Conservation (phyloP, 2,329 filamentous ascomycete genomes). For the Thielaviopsis populi region DNA sequence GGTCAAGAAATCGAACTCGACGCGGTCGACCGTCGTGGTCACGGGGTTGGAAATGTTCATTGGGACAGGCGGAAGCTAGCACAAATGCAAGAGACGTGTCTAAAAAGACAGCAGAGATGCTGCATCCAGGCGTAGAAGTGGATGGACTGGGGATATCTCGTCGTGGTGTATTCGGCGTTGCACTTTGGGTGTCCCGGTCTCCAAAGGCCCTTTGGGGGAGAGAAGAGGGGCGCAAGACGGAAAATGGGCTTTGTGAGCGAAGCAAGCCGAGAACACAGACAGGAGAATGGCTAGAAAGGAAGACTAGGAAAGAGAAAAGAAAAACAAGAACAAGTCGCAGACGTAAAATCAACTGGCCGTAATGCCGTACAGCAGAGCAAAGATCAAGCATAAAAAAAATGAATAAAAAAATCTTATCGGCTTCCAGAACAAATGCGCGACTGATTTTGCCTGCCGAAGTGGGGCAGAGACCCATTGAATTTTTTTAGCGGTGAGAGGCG, state of each 20-base stretch:
- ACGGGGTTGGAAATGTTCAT: slow-evolving; percentile 72
- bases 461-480: slow-evolving; percentile 20
- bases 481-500: slow-evolving; percentile 33
- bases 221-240: neutral
- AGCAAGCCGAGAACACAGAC: neutral
- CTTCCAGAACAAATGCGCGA: slow-evolving; percentile 1
- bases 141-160: neutral
- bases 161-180: neutral
- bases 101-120: neutral
- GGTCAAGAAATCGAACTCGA: slow-evolving; percentile 79
- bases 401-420: neutral
- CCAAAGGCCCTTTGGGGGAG: neutral
- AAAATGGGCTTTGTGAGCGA: neutral
- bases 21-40: slow-evolving; percentile 65
- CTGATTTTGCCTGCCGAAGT: slow-evolving; percentile 13
- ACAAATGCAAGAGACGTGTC: neutral
- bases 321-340: neutral
- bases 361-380: neutral
- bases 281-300: neutral
- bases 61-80: neutral
- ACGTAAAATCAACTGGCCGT: neutral
- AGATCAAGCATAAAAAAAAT: neutral
- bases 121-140: neutral
- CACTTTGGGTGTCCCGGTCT: neutral
- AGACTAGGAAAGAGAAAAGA: neutral